phyloP scores from a whole-genome alignment of 257 asterid species.

The Fraxinus americana region DNA sequence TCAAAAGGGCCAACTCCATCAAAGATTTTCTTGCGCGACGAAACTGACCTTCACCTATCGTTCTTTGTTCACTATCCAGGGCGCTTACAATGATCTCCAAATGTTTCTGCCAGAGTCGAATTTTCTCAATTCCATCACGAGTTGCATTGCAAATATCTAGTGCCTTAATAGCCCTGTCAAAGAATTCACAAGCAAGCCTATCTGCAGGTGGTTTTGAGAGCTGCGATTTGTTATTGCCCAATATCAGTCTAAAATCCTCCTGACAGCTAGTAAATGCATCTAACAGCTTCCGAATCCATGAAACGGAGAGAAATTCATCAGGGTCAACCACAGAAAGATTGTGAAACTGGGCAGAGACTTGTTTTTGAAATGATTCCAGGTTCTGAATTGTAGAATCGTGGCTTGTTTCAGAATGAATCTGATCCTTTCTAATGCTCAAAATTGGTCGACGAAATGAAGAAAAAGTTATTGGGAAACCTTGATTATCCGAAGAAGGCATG shows the following conservation, averaged over 20 bases:
- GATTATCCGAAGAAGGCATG: constrained; percentile 77
- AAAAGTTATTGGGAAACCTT: constrained; percentile 63
- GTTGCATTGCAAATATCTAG: constrained; percentile 86
- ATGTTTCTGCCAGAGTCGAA: constrained; percentile 80
- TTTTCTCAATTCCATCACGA: constrained; percentile 81
- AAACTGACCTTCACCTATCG: constrained; percentile 65
- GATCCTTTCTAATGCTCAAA: constrained; percentile 58
- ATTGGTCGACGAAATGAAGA: constrained; percentile 84
- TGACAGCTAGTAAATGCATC: constrained; percentile 63
- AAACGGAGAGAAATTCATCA: constrained; percentile 72
- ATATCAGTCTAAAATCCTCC: constrained; percentile 55
- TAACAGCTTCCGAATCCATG: constrained; percentile 76
- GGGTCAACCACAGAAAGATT: constrained; percentile 52
- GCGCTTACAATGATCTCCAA: constrained; percentile 71
- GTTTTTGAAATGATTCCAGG: constrained; percentile 61
- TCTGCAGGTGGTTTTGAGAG: constrained; percentile 60
- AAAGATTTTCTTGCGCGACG: constrained; percentile 83
- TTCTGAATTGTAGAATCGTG: constrained; percentile 42
- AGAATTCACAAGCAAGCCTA: constrained; percentile 60
- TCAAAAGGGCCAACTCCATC: constrained; percentile 72
- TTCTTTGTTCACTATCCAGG: constrained; percentile 47
- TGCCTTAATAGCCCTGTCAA: constrained; percentile 77
- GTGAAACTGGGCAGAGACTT: constrained; percentile 52
- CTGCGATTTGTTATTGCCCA: constrained; percentile 43
- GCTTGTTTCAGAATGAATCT: constrained; percentile 59